Evolutionary conservation across 2,329 filamentous ascomycete genomes (phyloP).

Genomic region (Lasiodiplodia sp.): DNA sequence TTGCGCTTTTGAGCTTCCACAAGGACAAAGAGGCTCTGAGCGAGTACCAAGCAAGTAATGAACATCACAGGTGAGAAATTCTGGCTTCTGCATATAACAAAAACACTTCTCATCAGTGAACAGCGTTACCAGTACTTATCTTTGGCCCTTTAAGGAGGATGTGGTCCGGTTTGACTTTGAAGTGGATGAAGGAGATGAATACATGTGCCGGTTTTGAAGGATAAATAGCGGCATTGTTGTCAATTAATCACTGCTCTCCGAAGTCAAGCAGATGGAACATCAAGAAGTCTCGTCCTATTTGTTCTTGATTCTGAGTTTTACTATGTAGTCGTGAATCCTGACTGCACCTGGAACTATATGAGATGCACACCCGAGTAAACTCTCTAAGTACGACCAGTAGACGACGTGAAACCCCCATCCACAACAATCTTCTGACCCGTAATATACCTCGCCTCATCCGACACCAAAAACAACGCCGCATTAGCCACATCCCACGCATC

Average conservation of each 20-base stretch:
- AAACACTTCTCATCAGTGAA: background rate
- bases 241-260: too few relatives aligned
- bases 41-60: constrained; percentile 60
- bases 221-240: too few relatives aligned
- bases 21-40: constrained; percentile 53
- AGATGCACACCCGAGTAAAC: background rate
- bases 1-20: constrained; percentile 61
- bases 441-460: constrained; percentile 42
- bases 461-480: constrained; percentile 42
- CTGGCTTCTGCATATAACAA: background rate
- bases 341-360: too few relatives aligned
- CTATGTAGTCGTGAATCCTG: too few relatives aligned
- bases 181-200: constrained; percentile 51
- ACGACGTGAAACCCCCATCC: constrained; percentile 45
- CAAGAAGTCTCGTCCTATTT: too few relatives aligned
- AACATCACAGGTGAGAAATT: constrained; percentile 56
- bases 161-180: constrained; percentile 64
- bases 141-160: constrained; percentile 63
- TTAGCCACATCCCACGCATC: constrained; percentile 46
- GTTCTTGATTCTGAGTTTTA: too few relatives aligned
- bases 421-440: constrained; percentile 47
- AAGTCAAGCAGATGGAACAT: too few relatives aligned
- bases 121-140: constrained; percentile 59
- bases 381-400: constrained; percentile 31
- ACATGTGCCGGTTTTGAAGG: background rate